phyloP scores from a whole-genome alignment of 371 early-diverging fungal genomes.

The Aphelidium insulamus region DNA sequence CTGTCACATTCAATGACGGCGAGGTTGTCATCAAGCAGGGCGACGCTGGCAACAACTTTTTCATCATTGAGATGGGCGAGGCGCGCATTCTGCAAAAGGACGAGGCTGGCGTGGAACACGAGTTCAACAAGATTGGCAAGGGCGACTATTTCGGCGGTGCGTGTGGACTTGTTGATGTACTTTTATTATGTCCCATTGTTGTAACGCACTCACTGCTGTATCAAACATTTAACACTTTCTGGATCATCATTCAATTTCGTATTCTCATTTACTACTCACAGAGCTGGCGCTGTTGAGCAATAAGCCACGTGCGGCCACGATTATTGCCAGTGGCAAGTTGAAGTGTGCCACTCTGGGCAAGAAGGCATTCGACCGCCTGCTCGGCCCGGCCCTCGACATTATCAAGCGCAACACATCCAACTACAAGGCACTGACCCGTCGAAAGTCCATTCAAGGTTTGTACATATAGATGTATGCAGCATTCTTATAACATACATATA shows the following conservation, averaged over 20 bases:
- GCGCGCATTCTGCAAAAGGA: constrained; percentile 51
- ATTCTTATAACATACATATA: no score
- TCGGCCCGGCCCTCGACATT: constrained; percentile 82
- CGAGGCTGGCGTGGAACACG: constrained; percentile 48
- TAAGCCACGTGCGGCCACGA: constrained; percentile 75
- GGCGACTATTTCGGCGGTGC: constrained; percentile 92
- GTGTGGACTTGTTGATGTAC: background rate
- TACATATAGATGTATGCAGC: no score
- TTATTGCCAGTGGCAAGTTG: constrained; percentile 61
- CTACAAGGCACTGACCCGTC: constrained; percentile 24
- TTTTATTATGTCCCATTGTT: background rate
- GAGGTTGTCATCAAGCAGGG: constrained; percentile 70
- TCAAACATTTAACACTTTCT: background rate
- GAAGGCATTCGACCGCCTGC: constrained; percentile 70
- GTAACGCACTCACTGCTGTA: background rate
- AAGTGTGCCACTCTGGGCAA: constrained; percentile 81
- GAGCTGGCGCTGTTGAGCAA: constrained; percentile 81
- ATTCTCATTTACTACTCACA: background rate
- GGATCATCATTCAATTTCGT: background rate
- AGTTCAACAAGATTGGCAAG: constrained; percentile 45
- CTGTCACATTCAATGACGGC: constrained; percentile 50
- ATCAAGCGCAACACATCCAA: constrained; percentile 69
- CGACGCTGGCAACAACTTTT: constrained; percentile 54
- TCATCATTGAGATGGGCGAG: constrained; percentile 76
- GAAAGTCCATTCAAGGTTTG: no score